phyloP scores from a whole-genome alignment of 768 basidiomycete species.

The Austroboletus eburneus region DNA sequence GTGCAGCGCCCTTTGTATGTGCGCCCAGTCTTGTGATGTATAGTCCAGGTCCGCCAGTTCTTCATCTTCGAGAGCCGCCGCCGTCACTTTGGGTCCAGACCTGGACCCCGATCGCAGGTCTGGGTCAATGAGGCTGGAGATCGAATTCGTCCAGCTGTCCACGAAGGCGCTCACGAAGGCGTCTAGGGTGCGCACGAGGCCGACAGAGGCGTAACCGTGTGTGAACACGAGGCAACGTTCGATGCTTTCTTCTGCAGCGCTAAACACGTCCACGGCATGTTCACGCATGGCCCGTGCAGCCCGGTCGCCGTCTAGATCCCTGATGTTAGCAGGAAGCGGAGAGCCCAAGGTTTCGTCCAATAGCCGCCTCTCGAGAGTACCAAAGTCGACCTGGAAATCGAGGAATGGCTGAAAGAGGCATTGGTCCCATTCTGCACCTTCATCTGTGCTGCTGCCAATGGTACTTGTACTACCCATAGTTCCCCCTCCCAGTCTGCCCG shows the following conservation, averaged over 20 bases:
- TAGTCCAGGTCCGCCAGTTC: constrained; percentile 85
- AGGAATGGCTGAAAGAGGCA: constrained; percentile 93
- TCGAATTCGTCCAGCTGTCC: constrained; percentile 52
- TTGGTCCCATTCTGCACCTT: constrained; percentile 73
- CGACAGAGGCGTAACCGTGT: constrained; percentile 79
- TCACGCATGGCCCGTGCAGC: constrained; percentile 69
- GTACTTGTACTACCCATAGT: constrained; percentile 8
- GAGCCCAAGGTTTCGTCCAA: constrained; percentile 57
- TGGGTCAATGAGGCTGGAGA: constrained; percentile 37
- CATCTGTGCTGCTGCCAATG: constrained; percentile 8
- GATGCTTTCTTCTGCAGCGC: constrained; percentile 75
- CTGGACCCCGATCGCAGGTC: constrained; percentile 25
- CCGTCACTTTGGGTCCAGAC: constrained; percentile 31
- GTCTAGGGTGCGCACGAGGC: constrained; percentile 73
- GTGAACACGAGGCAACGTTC: constrained; percentile 75
- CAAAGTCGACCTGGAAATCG: constrained; percentile 85
- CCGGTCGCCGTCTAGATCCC: constrained; percentile 33
- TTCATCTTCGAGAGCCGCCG: constrained; percentile 34
- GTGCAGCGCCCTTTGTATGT: constrained; percentile 79
- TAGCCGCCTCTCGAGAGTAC: constrained; percentile 66
- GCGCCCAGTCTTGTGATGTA: constrained; percentile 81
- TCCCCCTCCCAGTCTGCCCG: constrained; percentile 17
- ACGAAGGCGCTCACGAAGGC: constrained; percentile 68
- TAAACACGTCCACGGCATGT: constrained; percentile 68
- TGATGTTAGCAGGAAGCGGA: constrained; percentile 33